Evolutionary conservation across 768 basidiomycete species (phyloP).

Genomic region (Tylopilus sp.): DNA sequence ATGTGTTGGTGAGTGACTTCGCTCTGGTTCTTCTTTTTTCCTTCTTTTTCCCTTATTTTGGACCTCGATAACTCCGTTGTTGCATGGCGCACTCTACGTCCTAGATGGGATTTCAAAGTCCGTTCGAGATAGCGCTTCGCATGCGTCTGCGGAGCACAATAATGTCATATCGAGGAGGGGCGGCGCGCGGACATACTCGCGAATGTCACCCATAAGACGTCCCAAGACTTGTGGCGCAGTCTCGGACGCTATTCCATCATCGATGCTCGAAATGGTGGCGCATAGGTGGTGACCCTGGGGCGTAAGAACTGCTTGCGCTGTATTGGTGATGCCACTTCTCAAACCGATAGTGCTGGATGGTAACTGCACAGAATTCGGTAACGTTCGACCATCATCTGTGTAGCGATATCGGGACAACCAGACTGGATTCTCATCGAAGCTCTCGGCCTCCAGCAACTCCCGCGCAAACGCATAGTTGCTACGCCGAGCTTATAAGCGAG

Average conservation of each 20-base stretch:
- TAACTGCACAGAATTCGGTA: too few species aligned
- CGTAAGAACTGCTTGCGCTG: background rate
- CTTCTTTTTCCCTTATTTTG: background rate
- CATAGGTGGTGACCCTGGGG: background rate
- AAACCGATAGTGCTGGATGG: background rate
- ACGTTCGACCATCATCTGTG: too few species aligned
- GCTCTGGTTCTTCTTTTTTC: background rate
- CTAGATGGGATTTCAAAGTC: background rate
- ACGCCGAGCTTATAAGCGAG: background rate
- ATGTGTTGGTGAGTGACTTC: constrained; percentile 74
- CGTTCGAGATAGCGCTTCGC: background rate
- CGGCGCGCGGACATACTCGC: background rate
- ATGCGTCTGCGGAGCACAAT: background rate
- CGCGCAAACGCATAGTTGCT: background rate
- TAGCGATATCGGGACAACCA: background rate
- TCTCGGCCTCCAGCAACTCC: background rate
- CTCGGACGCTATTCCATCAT: background rate
- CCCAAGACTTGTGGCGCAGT: background rate
- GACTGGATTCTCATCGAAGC: background rate
- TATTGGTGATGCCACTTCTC: background rate
- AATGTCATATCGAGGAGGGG: background rate
- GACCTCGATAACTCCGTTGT: background rate
- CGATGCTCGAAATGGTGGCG: background rate
- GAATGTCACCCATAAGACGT: background rate
- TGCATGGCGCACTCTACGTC: background rate